These are phyloP conservation scores for Volvox reticuliferus DNA, from an alignment of 139 green algal genomes.

Conservation along the genomic window DNA sequence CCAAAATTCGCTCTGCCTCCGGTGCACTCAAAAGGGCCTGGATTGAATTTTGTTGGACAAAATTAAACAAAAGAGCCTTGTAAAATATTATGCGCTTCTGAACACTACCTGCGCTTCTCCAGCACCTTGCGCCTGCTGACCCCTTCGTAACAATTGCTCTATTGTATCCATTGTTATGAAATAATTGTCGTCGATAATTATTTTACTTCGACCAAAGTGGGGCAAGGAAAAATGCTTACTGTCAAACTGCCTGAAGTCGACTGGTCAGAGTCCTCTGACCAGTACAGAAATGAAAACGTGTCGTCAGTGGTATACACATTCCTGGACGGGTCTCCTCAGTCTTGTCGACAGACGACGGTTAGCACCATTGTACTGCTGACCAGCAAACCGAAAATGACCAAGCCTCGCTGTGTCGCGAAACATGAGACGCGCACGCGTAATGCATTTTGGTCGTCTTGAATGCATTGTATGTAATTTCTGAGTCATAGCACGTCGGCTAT, in stretches of 20 bases:
- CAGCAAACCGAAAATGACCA: too few relatives aligned
- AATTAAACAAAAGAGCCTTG: neutral
- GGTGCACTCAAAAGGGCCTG: constrained; percentile 65
- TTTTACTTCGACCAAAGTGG: neutral
- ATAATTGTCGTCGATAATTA: neutral
- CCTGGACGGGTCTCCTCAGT: too few relatives aligned
- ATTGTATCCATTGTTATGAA: constrained; percentile 1
- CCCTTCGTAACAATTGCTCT: constrained; percentile 41
- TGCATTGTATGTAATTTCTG: neutral
- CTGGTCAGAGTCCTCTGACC: neutral
- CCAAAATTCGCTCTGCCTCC: constrained; percentile 74
- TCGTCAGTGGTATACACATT: too few relatives aligned
- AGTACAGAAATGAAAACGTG: neutral
- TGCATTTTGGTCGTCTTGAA: neutral
- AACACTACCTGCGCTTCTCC: constrained; percentile 3
- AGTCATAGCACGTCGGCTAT: neutral
- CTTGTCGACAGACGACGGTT: too few relatives aligned
- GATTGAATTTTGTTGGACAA: neutral
- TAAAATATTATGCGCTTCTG: neutral
- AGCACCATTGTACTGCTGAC: too few relatives aligned
- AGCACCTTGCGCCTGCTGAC: constrained; percentile 25
- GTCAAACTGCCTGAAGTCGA: neutral
- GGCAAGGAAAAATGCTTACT: too few relatives aligned
- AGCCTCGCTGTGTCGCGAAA: neutral
- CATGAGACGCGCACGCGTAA: neutral